Conservation (phyloP, 495 filamentous ascomycete species). For the Parathielavia hyrcaniae region DNA sequence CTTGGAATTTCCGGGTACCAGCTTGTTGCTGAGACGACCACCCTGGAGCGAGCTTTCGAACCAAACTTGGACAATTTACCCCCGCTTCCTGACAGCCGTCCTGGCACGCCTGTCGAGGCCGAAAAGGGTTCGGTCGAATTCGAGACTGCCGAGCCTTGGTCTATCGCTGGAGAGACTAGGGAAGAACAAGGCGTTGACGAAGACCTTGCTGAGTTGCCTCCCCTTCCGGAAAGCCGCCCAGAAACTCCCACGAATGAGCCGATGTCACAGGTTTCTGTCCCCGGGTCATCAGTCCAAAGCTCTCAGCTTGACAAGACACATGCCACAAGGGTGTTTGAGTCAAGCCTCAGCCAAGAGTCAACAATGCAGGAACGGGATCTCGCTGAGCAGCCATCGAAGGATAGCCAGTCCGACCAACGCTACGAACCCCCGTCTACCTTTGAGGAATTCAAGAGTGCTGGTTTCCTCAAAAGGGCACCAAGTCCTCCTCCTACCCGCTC, state of each 20-base stretch:
- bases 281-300: not conserved
- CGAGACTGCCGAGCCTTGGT: no score
- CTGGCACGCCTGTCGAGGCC: not conserved
- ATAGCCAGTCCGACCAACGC: not conserved
- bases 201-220: conserved; percentile 7
- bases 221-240: conserved; percentile 16
- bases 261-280: not conserved
- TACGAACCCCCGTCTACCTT: not conserved
- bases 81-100: conserved; percentile 16
- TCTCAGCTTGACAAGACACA: not conserved
- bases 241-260: conserved; percentile 1
- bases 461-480: conserved; percentile 1
- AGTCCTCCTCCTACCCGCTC: conserved; percentile 9
- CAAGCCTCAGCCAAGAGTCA: conserved; percentile 4
- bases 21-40: not conserved
- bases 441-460: conserved; percentile 10
- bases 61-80: conserved; percentile 10
- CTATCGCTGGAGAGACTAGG: not conserved
- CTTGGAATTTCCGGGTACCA: not conserved
- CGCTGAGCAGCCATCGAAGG: not conserved
- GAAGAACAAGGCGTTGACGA: not conserved
- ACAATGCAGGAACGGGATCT: conserved; percentile 14
- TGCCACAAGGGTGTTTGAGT: not conserved
- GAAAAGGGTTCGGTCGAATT: no score
- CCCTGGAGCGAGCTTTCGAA: not conserved